Conservation (phyloP, 805 yeast species). For the Yamadazyma insecticola region DNA sequence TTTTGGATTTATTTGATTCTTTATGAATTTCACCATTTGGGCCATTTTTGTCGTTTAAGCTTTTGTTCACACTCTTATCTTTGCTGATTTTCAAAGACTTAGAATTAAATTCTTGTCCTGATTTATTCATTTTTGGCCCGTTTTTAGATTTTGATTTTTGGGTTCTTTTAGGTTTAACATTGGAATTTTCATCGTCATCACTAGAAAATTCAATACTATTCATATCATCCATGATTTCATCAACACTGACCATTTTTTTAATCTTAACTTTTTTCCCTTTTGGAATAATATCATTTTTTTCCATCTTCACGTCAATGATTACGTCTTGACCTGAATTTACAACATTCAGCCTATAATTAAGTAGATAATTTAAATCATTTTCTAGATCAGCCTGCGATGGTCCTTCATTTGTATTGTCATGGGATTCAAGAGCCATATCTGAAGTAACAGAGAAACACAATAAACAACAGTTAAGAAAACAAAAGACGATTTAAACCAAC, state of each 20-base stretch:
- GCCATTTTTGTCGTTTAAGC: no score
- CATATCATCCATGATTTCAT: slow-evolving; percentile 18
- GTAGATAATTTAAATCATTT: slow-evolving; percentile 24
- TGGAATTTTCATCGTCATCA: slow-evolving; percentile 15
- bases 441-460: no score
- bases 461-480: no score
- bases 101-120: no score
- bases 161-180: neutral
- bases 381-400: slow-evolving; percentile 23
- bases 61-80: no score
- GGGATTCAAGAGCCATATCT: no score
- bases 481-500: no score
- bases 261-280: slow-evolving; percentile 10
- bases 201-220: slow-evolving; percentile 21
- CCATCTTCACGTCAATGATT: neutral
- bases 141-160: neutral
- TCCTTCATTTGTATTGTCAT: no score
- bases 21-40: neutral
- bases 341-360: neutral
- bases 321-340: no score
- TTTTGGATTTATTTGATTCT: neutral
- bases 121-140: neutral
- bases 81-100: no score
- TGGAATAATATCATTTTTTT: slow-evolving; percentile 4
- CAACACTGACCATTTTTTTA: slow-evolving; percentile 12